These are phyloP conservation scores for Medicago arabica DNA, from an alignment of 306 rosid genomes.

Conservation along the genomic window DNA sequence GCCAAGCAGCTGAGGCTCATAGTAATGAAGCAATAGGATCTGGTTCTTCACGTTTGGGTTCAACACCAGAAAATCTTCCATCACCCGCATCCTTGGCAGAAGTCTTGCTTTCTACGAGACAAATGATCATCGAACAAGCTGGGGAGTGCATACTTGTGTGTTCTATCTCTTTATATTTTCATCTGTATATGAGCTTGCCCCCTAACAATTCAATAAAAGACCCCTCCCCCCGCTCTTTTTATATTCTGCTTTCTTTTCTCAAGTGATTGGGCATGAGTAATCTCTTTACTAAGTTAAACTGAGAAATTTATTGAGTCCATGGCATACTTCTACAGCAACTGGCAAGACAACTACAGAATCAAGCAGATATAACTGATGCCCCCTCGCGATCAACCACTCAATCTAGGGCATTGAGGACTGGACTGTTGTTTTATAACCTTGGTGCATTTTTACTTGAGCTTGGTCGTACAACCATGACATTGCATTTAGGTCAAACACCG, in stretches of 20 bases:
- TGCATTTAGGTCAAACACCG: constrained; percentile 88
- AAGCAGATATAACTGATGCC: constrained; percentile 71
- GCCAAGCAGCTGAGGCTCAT: constrained; percentile 52
- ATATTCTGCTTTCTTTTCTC: constrained; percentile 26
- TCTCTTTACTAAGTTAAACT: constrained; percentile 32
- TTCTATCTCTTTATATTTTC: constrained; percentile 41
- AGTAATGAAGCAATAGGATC: constrained; percentile 59
- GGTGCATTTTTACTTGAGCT: constrained; percentile 97
- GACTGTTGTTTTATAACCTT: constrained; percentile 73
- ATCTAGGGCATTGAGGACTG: constrained; percentile 69
- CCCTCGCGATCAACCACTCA: constrained; percentile 64
- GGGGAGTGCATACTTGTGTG: constrained; percentile 79
- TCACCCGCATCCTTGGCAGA: constrained; percentile 92
- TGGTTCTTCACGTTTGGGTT: constrained; percentile 49
- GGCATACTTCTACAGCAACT: constrained; percentile 67
- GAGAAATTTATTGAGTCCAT: constrained; percentile 35
- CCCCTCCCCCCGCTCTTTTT: not conserved
- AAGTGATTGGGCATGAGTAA: constrained; percentile 27
- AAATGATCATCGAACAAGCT: constrained; percentile 68
- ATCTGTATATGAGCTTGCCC: constrained; percentile 31
- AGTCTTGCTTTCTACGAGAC: constrained; percentile 79
- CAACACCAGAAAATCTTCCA: constrained; percentile 60
- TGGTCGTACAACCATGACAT: constrained; percentile 90
- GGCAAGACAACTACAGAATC: constrained; percentile 81
- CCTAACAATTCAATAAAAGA: constrained; percentile 26